Evolutionary conservation across 2,329 filamentous ascomycete genomes (phyloP).

Genomic region (Leptographium galeiforme): DNA sequence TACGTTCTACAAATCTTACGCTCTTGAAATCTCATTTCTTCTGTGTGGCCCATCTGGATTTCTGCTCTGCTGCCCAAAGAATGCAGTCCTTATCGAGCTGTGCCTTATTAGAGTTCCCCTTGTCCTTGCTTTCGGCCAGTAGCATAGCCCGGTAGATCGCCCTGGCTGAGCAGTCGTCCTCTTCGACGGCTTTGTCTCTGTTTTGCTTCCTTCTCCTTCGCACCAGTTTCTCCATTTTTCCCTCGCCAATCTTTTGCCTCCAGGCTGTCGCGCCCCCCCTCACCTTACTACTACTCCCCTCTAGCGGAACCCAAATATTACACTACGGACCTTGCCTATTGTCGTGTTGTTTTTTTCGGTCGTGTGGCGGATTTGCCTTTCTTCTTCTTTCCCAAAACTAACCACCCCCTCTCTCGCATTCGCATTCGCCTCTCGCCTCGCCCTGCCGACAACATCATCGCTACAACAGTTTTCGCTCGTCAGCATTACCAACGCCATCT

Average conservation of each 20-base stretch:
- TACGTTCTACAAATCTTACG: neutral
- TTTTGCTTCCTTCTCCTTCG: neutral
- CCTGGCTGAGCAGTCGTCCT: neutral
- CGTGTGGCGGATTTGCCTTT: conserved; percentile 9
- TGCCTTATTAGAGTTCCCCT: neutral
- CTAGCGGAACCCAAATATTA: neutral
- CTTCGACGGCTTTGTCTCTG: neutral
- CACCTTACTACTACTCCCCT: conserved; percentile 1
- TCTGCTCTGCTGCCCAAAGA: neutral
- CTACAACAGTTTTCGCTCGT: neutral
- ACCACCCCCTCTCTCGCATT: neutral
- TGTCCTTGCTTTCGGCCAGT: neutral
- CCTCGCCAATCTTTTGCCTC: conserved; percentile 1
- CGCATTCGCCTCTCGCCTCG: neutral
- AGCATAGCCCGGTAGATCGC: neutral
- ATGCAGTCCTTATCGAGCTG: neutral
- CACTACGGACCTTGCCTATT: neutral
- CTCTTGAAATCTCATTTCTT: neutral
- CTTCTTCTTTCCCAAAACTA: neutral
- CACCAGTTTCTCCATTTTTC: neutral
- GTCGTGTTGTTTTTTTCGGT: conserved; percentile 2
- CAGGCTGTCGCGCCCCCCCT: conserved; percentile 1
- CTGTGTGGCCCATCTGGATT: too few species aligned
- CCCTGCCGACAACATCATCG: neutral
- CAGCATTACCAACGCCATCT: neutral